Base-by-base conservation (phyloP, 2,329 filamentous ascomycete species). In the Eutypa lata region DNA sequence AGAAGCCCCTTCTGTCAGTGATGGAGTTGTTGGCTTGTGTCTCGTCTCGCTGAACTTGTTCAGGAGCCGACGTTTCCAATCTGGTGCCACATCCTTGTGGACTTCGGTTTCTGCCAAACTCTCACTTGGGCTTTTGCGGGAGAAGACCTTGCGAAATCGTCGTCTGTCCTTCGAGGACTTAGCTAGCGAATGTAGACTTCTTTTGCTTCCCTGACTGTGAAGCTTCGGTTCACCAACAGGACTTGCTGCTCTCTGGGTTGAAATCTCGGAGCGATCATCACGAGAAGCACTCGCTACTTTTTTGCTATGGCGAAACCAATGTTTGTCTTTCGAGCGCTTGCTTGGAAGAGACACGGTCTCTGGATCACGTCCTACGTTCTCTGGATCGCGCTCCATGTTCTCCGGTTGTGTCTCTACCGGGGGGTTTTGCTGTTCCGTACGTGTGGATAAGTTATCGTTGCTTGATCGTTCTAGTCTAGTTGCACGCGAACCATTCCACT, bases 111-210 rank as follows among this genome's bases (percentile, higher is more conserved):
- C 35, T 16, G 13, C 35, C 7, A 38, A 18, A 18, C 35, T 38
- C 6, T 38, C 35, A 16, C 13, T 38, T 18, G 35, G 13, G 13
- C 49, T 26, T 42, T 33, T 24, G 28, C 28, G 2, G 16, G 19
- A 4, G 50, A 28, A 18, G 56, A 52, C 21, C 63, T 35, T 52
- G 42, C 62, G 63, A 47, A 55, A 58, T 40, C 62, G 19, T 19
- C 61, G 60, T 42, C 59, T 63, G 52, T 63, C 60, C 48, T 61
- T 66, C 10, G 59, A 45, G 18, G 52, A 53, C 38, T 55, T 57
- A 10, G 60, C 53, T 3, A 64, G 45, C 14, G 61, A 64, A 47
- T 64, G 60, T 3, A 59, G 56, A 40, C 65, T 67, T 16, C 55
- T 54, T 45, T 51, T 59, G 46, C 59, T 62, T 22, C 60, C 57